Evolutionary conservation across 371 early-diverging fungal species (phyloP), one percentile per base, ranked within the genome.

Genomic region (Mucor piriformis): DNA sequence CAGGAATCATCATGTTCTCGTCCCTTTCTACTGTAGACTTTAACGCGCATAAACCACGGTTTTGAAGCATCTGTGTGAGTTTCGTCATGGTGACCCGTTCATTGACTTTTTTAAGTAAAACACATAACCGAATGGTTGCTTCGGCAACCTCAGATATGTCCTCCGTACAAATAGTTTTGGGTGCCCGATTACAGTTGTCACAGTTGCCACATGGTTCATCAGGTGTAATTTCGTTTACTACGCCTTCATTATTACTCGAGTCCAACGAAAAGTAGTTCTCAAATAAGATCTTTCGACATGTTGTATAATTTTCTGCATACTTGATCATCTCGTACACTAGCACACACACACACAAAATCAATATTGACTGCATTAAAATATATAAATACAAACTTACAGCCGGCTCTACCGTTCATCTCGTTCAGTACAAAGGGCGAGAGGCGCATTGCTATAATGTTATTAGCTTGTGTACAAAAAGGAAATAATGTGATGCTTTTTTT

Each of bases 211-310:
- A 84, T 0, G 73, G 57, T 18, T 56, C 25, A 38, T 80, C 68
- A 35, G 72, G 72, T 21, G 76, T 73, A 5, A 64, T 73, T n/a
- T 67, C 51, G 32, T 61, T 73, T 7, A 73, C 62, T 18, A 73
- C 20, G 11, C 32, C 61, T 44, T 73, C 71, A 38, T 59, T 53
- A 16, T 27, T 58, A 20, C 11, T n/a, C 33, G 33, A 60, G 27
- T 76, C 77, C 34, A 73, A 67, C 6, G 76, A 69, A 66, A 86
- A 90, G 52, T 90, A 86, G 6, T 54, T 57, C 54, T 89, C 90
- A 47, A 91, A 82, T 1, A 83, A 59, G n/a, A 81, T 66, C 52
- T 90, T 88, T 16, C 91, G 83, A 55, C 91, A 91, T 5, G 76
- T 76, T 18, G 59, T 58, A 20, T 83, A 66, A 57, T 86, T 78